phyloP scores from a whole-genome alignment of 352 stramenopile species.

The Aphanomyces euteiches region DNA sequence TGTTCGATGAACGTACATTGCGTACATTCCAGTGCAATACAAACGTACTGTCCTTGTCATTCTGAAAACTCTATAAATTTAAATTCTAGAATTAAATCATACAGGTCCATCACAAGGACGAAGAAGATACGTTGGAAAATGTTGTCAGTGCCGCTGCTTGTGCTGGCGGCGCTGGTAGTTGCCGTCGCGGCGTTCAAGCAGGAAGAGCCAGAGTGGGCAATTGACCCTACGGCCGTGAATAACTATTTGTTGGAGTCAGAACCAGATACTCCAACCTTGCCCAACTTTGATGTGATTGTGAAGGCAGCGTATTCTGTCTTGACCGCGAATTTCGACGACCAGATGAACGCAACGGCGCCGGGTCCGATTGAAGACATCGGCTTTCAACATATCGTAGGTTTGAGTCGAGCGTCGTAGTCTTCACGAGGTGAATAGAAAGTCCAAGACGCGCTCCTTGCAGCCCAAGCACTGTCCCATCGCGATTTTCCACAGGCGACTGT shows the following conservation, averaged over 20 bases:
- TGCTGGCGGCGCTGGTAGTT: not conserved
- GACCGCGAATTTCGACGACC: slow-evolving; percentile 50
- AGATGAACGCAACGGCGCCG: slow-evolving; percentile 63
- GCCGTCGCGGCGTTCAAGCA: not conserved
- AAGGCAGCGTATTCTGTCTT: slow-evolving; percentile 46
- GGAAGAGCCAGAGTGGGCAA: too few species aligned
- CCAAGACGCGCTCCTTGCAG: slow-evolving; percentile 65
- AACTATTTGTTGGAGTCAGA: too few species aligned
- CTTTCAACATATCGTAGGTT: slow-evolving; percentile 72
- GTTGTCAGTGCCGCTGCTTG: not conserved
- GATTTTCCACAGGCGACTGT: slow-evolving; percentile 57
- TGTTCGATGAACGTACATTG: slow-evolving; percentile 13
- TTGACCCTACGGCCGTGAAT: too few species aligned
- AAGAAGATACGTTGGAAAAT: slow-evolving; percentile 17
- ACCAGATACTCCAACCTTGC: not conserved
- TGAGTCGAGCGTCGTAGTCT: not conserved
- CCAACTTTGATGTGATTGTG: slow-evolving; percentile 37
- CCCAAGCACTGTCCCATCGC: slow-evolving; percentile 72
- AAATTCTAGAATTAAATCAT: too few species aligned
- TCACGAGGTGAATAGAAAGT: slow-evolving; percentile 46
- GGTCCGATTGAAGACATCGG: slow-evolving; percentile 46
- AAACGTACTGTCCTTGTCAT: not conserved
- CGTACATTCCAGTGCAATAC: not conserved
- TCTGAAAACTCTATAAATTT: slow-evolving; percentile 2
- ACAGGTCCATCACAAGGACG: not conserved